Evolutionary conservation across 2,329 filamentous ascomycete genomes (phyloP).

Genomic region (Clarireedia sp.): DNA sequence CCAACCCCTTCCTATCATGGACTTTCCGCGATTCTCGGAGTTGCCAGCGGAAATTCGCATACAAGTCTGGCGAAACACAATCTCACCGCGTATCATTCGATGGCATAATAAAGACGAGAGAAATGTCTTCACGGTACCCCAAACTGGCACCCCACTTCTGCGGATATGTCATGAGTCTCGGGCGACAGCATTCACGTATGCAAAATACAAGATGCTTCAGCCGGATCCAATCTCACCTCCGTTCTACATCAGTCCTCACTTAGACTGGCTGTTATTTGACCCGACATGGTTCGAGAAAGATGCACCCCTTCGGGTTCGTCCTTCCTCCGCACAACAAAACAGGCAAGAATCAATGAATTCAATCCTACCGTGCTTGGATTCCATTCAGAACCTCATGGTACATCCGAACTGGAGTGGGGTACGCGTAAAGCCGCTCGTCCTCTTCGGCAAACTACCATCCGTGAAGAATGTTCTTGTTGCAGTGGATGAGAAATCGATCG

Average conservation of each 20-base stretch:
- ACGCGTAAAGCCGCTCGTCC: background rate
- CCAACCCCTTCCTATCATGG: background rate
- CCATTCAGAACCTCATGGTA: background rate
- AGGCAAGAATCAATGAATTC: background rate
- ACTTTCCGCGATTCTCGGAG: background rate
- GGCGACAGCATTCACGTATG: background rate
- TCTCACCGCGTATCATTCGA: background rate
- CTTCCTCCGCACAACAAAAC: background rate
- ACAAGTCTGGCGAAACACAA: background rate
- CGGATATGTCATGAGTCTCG: background rate
- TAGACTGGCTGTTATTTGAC: background rate
- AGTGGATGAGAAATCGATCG: background rate
- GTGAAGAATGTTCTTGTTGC: background rate
- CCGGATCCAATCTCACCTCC: background rate
- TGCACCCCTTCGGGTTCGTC: background rate
- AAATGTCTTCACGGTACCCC: background rate
- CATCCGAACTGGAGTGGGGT: background rate
- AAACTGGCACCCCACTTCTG: background rate
- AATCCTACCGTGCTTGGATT: background rate
- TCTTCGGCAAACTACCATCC: background rate
- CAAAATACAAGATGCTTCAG: background rate
- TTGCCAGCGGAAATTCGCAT: background rate
- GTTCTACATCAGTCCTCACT: background rate
- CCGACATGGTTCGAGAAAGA: background rate
- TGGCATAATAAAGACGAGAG: background rate